Base-by-base conservation (phyloP, 352 stramenopile species). In the Pythium guiyangense region DNA sequence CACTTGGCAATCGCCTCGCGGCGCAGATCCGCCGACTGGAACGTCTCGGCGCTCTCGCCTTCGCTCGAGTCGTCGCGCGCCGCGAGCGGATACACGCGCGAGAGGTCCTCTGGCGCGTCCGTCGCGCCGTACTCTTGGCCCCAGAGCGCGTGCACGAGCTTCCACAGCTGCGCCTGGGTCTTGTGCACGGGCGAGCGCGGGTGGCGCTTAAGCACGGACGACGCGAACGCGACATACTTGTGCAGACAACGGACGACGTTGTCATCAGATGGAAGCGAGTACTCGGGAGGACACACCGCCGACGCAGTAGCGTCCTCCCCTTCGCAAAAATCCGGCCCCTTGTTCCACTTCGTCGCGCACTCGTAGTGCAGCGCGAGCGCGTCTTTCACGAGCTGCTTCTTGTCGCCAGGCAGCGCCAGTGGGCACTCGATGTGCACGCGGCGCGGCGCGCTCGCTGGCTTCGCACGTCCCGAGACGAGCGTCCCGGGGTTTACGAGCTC, bases 1-100 rank as follows among this genome's bases (percentile, higher is more conserved):
- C 84, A 93, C 46, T 73, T 82, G 4, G 81, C 88, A 18, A 90
- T 84, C 0, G 79, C 78, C 54, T 90, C 78, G 18, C 84, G 79
- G 2, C 83, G 78, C 45, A 91, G 52, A 53, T 91, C 81, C 10
- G 89, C 64, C 46, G 69, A 82, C 51, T 84, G 81, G 50, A 87
- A 87, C 9, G 63, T 85, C 58, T 89, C 73, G 39, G 86, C 54
- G 35, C 67, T 86, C 58, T 91, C 81, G 26, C 80, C 56, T 60
- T 85, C 81, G 46, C 67, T 74, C 10, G 77, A 66, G 45, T 86
- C 73, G 53, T 91, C 77, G 43, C 77, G 74, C 43, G 74, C 81
- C 43, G 77, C 77, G 3, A 88, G 66, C 34, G 71, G 73, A 22
- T 73, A 79, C 34, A 64, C 58, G 17, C 53, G 59, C 52, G 52